phyloP scores from a whole-genome alignment of 2,329 filamentous ascomycete genomes.

The Ramichloridium luteum region DNA sequence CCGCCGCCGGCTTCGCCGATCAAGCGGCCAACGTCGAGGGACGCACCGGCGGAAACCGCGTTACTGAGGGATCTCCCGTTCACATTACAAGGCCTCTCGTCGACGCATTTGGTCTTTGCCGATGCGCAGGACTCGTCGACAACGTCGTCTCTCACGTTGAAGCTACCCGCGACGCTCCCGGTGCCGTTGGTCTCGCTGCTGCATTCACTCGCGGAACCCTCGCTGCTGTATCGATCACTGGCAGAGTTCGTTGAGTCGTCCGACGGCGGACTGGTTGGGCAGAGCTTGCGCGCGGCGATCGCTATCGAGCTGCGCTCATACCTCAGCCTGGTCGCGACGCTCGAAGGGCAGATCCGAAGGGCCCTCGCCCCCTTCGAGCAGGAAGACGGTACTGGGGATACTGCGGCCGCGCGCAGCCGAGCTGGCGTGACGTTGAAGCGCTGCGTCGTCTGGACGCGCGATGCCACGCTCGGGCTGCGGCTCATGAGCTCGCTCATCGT shows the following conservation, averaged over 20 bases:
- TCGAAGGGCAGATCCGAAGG: constrained; percentile 82
- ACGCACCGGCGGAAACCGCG: constrained; percentile 28
- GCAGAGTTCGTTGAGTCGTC: constrained; percentile 70
- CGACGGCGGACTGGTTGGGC: constrained; percentile 73
- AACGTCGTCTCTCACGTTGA: too few relatives aligned
- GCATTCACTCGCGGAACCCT: constrained; percentile 83
- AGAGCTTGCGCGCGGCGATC: constrained; percentile 82
- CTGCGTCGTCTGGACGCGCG: constrained; percentile 93
- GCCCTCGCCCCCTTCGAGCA: constrained; percentile 49
- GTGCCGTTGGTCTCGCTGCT: constrained; percentile 75
- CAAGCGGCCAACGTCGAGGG: constrained; percentile 5
- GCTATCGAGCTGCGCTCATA: constrained; percentile 78
- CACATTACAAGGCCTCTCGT: constrained; percentile 83
- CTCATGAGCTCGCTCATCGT: constrained; percentile 92
- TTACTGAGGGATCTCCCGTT: constrained; percentile 65
- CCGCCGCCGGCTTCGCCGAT: constrained; percentile 5
- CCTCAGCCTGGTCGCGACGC: constrained; percentile 74
- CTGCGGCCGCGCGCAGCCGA: too few relatives aligned
- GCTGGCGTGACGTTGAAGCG: constrained; percentile 87
- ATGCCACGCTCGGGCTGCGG: constrained; percentile 88
- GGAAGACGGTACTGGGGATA: constrained; percentile 64
- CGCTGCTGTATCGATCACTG: constrained; percentile 74
- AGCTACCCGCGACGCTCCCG: constrained; percentile 66
- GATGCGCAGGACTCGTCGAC: too few relatives aligned
- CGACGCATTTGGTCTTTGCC: constrained; percentile 67